Evolutionary conservation across 805 yeast genomes (phyloP), one percentile per base, ranked within the genome.

Genomic region (Candida xiaguanensis): DNA sequence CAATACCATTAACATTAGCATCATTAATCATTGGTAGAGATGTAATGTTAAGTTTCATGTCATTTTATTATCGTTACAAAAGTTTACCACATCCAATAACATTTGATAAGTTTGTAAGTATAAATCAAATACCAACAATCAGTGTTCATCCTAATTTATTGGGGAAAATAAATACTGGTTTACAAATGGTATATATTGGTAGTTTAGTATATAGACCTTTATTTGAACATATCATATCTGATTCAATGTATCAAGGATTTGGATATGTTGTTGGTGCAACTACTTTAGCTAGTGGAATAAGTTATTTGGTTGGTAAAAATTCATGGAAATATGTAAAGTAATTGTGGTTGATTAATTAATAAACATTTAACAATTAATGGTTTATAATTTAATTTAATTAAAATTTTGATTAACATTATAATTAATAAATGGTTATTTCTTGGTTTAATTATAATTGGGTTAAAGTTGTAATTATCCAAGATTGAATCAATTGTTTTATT

Each of bases 111-210:
- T 88, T 72, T 57, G 81, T 88, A 74, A 95, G 93, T 58, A 75
- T 91, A 61, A 75, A 79, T 24, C 47, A 52, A 45, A 75, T 78
- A 44, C 91, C 84, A 3, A 82, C 89, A 17, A 95, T 88, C 1
- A 87, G 85, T 42, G 95, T 95, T 2, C 85, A 74, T 42, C 99
- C 99, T 1, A 87, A 95, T 4, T 65, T 72, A 27, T 78, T 95
- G 17, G 88, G 96, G 9, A 91, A 91, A 57, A 74, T 80, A 59
- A 93, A 93, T 63, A 93, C 99, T 0, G 87, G 82, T 1, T 73
- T 93, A 44, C 99, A 93, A 58, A 91, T 93, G 97, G 56, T 85
- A 2, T 90, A 90, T 51, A 74, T 93, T 31, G 96, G 72, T 6
- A 63, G 67, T 20, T 55, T 67, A 44, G 70, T 69, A 11, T 46